Base-by-base conservation (phyloP, 164 flowering plant species). In the Platanus orientalis region DNA sequence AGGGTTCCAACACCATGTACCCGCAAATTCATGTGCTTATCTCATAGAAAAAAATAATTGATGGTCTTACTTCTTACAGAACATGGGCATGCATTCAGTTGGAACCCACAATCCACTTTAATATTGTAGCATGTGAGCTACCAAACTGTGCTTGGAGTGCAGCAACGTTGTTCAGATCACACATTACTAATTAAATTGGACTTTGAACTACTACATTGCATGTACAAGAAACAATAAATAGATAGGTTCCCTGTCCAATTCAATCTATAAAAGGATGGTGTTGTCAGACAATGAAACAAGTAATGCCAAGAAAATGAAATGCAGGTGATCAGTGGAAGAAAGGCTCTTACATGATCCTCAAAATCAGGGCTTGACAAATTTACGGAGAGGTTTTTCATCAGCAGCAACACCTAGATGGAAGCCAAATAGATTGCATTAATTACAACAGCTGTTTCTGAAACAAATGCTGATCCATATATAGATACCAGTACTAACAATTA, bases 301-400 rank as follows among this genome's bases (percentile, higher is more conserved):
- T 42, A 10, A 42, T 14, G 17, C 16, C 54, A 61, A 30, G 45
- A 61, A 30, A 36, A 6, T 3, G 16, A 61, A 48, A 61, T 51
- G 13, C 16, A 51, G 6, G 28, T 13, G 30, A 42, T 42, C 47
- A 42, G 47, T 42, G 14, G 49, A 34, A 56, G 42, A 34, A 19
- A 27, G n/a, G 45, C n/a, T 71, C 88, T 78, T 66, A 84, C 88
- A 62, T 81, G 81, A 67, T 78, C 84, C 74, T 84, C 85, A 69
- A 84, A 84, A 61, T 80, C 83, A 23, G 88, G 84, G 64, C 84
- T 84, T 27, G 74, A 61, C 25, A 83, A 64, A 75, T 83, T 84
- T 64, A 76, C 75, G 17, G 88, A 76, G 21, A 84, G 78, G 63
- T 81, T 84, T 69, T 80, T 80, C 86, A 84, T 81, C 70, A 84